Evolutionary conservation across 768 basidiomycete species (phyloP), one percentile per base, ranked within the genome.

Genomic region (Boletellus sp.): DNA sequence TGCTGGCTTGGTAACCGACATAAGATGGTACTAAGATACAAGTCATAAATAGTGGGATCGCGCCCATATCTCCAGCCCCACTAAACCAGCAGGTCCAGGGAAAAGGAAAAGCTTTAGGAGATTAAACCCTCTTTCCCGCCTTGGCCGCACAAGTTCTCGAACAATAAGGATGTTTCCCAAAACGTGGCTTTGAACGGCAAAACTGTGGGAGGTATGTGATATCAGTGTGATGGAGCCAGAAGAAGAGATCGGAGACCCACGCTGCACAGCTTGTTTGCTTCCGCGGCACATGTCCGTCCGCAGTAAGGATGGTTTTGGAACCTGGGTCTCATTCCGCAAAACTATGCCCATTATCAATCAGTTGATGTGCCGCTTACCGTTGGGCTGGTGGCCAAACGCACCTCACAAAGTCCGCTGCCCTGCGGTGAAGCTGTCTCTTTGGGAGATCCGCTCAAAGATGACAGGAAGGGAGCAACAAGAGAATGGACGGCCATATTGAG

Each of bases 291-390:
- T 46, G 76, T 80, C 72, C 82, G 80, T 47, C 84, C 80, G 51
- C 84, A 85, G 57, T 75, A 85, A 44, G 79, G 77, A 56, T 80
- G 79, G 54, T 70, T 74, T 55, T 73, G 76, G 57, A 76, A 80
- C 63, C 82, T 85, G 5, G 81, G 79, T 52, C 78, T 80, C 60
- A 74, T 73, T 53, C 79, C 76, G 57, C 84, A 85, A 31, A 61
- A 64, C 70, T 72, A 32, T 54, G 75, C 78, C 19, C 26, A 51
- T 34, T 50, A 42, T 52, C 19, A 42, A 48, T 55, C 32, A 62
- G 56, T 11, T 10, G 13, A 47, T 13, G 24, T 11, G 24, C n/a
- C 10, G 23, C 20, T 2, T 37, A 42, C 2, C 7, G 20, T 22
- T 19, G 42, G 15, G 17, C 11, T 52, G 28, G 19, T 17, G 12